phyloP scores from a whole-genome alignment of 257 asterid species.

The Solanum pinnatisectum region DNA sequence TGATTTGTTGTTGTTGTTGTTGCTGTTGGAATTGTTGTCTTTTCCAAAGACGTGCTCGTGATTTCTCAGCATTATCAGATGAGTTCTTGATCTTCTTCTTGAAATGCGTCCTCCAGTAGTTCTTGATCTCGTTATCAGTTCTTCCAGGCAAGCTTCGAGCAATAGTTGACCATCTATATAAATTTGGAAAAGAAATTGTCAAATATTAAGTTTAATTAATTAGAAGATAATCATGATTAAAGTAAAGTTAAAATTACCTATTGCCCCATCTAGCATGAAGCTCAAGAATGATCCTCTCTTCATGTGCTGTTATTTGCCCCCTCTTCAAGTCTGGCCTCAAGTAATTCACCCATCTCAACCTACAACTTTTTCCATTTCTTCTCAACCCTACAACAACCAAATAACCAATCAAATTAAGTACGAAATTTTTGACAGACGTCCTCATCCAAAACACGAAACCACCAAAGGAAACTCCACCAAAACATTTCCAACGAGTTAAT shows the following conservation, averaged over 20 bases:
- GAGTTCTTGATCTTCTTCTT: slow-evolving; percentile 42
- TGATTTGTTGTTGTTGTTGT: slow-evolving; percentile 16
- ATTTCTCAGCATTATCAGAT: slow-evolving; percentile 24
- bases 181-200: neutral
- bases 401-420: neutral
- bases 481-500: neutral
- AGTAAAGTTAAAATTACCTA: slow-evolving; percentile 31
- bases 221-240: neutral
- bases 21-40: slow-evolving; percentile 60
- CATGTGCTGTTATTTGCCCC: slow-evolving; percentile 81
- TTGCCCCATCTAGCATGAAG: slow-evolving; percentile 90
- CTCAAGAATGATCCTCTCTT: slow-evolving; percentile 61
- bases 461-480: neutral
- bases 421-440: neutral
- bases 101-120: slow-evolving; percentile 87
- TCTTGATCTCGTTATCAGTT: slow-evolving; percentile 76
- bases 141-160: slow-evolving; percentile 82
- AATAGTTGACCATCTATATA: slow-evolving; percentile 70
- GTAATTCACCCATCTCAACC: slow-evolving; percentile 94
- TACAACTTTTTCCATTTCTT: slow-evolving; percentile 89
- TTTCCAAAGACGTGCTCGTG: slow-evolving; percentile 33
- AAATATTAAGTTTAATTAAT: neutral
- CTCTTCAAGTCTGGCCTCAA: slow-evolving; percentile 93
- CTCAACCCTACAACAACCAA: slow-evolving; percentile 43
- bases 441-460: neutral